Percentiles rank a stretch among this genome's conserved stretches.
Conservation (phyloP, 2,329 filamentous ascomycete species). For the Claviceps purpurea region DNA sequence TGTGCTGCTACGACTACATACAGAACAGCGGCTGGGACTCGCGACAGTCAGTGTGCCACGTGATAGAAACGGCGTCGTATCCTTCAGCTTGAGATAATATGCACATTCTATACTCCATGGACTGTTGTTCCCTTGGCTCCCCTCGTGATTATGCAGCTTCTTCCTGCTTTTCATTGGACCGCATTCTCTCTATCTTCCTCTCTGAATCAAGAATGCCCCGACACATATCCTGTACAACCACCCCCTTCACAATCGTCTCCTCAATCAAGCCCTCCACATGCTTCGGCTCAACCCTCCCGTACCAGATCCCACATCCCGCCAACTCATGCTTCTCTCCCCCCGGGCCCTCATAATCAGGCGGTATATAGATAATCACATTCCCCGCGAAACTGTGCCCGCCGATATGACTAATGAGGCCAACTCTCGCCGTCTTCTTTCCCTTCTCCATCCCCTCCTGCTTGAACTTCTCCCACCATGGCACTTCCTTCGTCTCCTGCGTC, state of each 20-base stretch:
- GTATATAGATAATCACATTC: conserved; percentile 71
- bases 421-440: conserved; percentile 32
- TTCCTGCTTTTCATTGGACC: conserved; percentile 1
- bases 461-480: background rate
- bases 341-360: conserved; percentile 32
- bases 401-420: conserved; percentile 65
- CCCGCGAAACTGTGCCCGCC: conserved; percentile 79
- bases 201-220: conserved; percentile 51
- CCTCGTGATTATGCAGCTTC: too few relatives aligned
- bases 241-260: conserved; percentile 55
- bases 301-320: conserved; percentile 66
- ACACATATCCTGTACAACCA: conserved; percentile 57
- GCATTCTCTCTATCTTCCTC: conserved; percentile 37
- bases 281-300: conserved; percentile 61
- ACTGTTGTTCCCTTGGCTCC: too few relatives aligned
- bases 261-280: conserved; percentile 64
- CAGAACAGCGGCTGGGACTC: too few relatives aligned
- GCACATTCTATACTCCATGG: too few relatives aligned
- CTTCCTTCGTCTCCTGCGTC: conserved; percentile 11
- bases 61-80: too few relatives aligned
- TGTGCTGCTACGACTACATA: too few relatives aligned
- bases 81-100: too few relatives aligned
- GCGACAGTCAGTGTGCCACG: too few relatives aligned
- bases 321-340: conserved; percentile 40
- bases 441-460: conserved; percentile 9